Evolutionary conservation across 768 basidiomycete species (phyloP).

Genomic region (Mycena haematopus): DNA sequence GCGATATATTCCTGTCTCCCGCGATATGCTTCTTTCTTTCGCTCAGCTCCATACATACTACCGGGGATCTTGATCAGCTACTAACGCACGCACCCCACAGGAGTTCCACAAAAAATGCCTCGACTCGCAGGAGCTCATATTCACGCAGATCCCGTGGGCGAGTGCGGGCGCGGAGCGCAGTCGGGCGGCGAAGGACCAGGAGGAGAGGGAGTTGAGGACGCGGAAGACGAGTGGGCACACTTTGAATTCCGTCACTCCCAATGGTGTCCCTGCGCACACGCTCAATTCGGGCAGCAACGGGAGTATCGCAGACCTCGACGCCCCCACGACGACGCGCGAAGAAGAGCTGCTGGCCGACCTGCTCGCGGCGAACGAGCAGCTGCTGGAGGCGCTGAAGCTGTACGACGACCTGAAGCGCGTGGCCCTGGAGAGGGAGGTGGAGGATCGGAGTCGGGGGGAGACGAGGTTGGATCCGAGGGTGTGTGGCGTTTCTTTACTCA

Average conservation of each 20-base stretch:
- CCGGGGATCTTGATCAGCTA: too few relatives aligned
- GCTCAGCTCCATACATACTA: too few relatives aligned
- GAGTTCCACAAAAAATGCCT: constrained; percentile 85
- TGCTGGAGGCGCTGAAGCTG: constrained; percentile 16
- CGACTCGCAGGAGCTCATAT: constrained; percentile 83
- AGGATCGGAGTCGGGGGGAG: constrained; percentile 10
- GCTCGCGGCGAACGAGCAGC: constrained; percentile 16
- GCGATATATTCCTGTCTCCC: too few relatives aligned
- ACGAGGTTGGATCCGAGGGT: constrained; percentile 64
- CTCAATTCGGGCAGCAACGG: constrained; percentile 27
- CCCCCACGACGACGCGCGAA: constrained; percentile 49
- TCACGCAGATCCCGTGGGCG: constrained; percentile 91
- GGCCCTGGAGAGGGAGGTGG: constrained; percentile 17
- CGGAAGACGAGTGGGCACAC: constrained; percentile 32
- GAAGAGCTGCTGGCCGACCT: constrained; percentile 19
- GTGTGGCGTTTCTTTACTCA: constrained; percentile 32
- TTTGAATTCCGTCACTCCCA: too few relatives aligned
- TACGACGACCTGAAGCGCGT: constrained; percentile 21
- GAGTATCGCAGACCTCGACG: constrained; percentile 46
- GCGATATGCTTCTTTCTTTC: too few relatives aligned
- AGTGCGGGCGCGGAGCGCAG: constrained; percentile 74
- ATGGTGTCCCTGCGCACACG: constrained; percentile 19
- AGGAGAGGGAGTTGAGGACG: constrained; percentile 50
- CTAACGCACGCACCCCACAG: too few relatives aligned
- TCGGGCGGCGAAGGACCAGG: constrained; percentile 15